Evolutionary conservation across 208 protist species (phyloP).

Genomic region (Wallacemonas collosoma): DNA sequence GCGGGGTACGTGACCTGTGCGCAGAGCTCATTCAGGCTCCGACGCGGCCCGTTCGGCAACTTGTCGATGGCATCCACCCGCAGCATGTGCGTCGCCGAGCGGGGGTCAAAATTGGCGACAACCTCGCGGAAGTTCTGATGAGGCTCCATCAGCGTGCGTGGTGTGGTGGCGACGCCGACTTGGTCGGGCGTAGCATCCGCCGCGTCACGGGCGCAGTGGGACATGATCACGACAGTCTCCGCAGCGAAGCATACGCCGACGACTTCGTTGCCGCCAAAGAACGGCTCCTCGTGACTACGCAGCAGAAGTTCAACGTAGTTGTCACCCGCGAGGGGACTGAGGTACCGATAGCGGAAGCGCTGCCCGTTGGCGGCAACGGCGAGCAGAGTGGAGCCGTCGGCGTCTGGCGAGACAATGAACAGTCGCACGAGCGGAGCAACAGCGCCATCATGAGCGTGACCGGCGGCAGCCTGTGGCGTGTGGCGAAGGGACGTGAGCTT

Average conservation of each 20-base stretch:
- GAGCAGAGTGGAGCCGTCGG: constrained; percentile 71
- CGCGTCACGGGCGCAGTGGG: constrained; percentile 31
- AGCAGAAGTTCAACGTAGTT: constrained; percentile 53
- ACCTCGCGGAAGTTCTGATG: constrained; percentile 71
- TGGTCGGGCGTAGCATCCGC: constrained; percentile 47
- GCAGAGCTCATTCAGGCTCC: constrained; percentile 70
- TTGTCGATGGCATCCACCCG: constrained; percentile 81
- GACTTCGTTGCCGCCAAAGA: constrained; percentile 34
- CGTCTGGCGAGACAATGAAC: constrained; percentile 69
- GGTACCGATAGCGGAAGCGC: constrained; percentile 84
- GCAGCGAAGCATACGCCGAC: constrained; percentile 75
- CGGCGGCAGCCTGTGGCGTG: constrained; percentile 22
- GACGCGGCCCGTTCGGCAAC: constrained; percentile 29
- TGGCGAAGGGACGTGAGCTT: constrained; percentile 46
- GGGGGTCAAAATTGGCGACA: constrained; percentile 56
- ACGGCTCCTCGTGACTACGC: constrained; percentile 53
- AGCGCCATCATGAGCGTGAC: background rate
- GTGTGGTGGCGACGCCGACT: constrained; percentile 58
- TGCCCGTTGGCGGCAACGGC: constrained; percentile 74
- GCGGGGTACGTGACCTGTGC: constrained; percentile 64
- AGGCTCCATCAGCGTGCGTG: constrained; percentile 59
- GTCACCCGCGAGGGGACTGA: constrained; percentile 37
- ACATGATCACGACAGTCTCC: constrained; percentile 46
- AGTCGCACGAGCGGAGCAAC: constrained; percentile 46
- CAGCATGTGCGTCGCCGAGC: constrained; percentile 45